These are phyloP conservation scores for Crithidia fasciculata DNA, from an alignment of 208 protist genomes.

Conservation along the genomic window DNA sequence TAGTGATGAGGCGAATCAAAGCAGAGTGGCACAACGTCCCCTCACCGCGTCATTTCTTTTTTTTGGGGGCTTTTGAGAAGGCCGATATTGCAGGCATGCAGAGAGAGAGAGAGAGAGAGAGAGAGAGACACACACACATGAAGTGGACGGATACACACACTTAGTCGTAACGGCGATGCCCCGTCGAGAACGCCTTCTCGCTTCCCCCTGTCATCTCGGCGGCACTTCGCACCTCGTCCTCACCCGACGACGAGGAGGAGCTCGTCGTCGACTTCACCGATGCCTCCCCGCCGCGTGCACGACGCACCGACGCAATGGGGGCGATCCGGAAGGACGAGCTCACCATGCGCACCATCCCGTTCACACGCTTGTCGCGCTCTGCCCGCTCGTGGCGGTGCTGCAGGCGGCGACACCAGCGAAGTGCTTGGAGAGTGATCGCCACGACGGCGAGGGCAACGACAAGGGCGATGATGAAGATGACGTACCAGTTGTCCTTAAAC, in stretches of 20 bases:
- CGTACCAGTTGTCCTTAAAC: constrained; percentile 40
- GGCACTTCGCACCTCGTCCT: background rate
- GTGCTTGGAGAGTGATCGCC: constrained; percentile 13
- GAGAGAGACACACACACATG: too few species aligned
- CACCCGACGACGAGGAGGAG: background rate
- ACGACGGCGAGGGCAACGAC: constrained; percentile 4
- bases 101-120: too few species aligned
- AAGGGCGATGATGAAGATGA: constrained; percentile 32
- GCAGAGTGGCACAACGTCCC: too few species aligned
- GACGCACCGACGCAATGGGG: background rate
- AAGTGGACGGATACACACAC: too few species aligned
- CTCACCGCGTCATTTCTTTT: too few species aligned
- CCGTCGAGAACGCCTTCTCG: background rate
- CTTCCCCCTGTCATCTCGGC: too few species aligned
- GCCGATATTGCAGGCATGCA: too few species aligned
- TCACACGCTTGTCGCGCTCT: constrained; percentile 4
- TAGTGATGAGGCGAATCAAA: too few species aligned
- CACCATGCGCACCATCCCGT: constrained; percentile 6
- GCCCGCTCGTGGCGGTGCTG: constrained; percentile 23
- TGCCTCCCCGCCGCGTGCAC: background rate
- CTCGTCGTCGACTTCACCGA: constrained; percentile 3
- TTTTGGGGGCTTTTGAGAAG: too few species aligned
- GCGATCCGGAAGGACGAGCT: background rate
- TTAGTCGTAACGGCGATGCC: too few species aligned
- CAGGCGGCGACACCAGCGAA: constrained; percentile 29